These are phyloP conservation scores for Alternaria atra DNA, from an alignment of 2,329 filamentous ascomycete genomes.

Conservation along the genomic window DNA sequence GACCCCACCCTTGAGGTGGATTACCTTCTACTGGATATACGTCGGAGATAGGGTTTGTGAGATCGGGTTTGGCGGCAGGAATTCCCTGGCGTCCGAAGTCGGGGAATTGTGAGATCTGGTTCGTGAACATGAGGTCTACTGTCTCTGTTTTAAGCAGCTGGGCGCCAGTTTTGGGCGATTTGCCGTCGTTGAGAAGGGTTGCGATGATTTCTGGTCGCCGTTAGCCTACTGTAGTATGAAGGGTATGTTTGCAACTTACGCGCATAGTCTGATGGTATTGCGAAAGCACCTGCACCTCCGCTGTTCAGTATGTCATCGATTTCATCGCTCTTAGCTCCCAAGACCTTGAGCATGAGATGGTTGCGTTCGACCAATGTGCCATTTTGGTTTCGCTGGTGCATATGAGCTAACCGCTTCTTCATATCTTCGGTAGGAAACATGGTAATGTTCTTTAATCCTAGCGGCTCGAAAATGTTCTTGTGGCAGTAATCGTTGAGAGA, in stretches of 20 bases:
- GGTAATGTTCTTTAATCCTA: constrained; percentile 59
- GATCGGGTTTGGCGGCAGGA: constrained; percentile 59
- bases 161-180: constrained; percentile 63
- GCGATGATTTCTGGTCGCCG: constrained; percentile 63
- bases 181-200: constrained; percentile 70
- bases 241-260: constrained; percentile 52
- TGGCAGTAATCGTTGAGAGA: constrained; percentile 56
- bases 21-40: constrained; percentile 57
- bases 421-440: constrained; percentile 66
- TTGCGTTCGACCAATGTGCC: constrained; percentile 54
- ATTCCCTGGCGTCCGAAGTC: constrained; percentile 60
- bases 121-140: constrained; percentile 70
- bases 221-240: constrained; percentile 15
- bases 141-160: constrained; percentile 66
- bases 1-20: constrained; percentile 69
- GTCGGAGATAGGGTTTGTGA: constrained; percentile 61
- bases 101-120: constrained; percentile 65
- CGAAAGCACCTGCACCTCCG: constrained; percentile 69
- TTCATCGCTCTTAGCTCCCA: constrained; percentile 55
- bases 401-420: constrained; percentile 63
- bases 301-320: constrained; percentile 62
- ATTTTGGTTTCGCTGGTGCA: constrained; percentile 62
- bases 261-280: constrained; percentile 66
- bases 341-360: constrained; percentile 60
- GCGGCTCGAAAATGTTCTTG: constrained; percentile 55